A percentile compares a stretch with the other conserved stretches of the same genome.
These are phyloP conservation scores for Colletotrichum sublineola DNA, from an alignment of 2,329 filamentous ascomycete species.

Conservation along the genomic window DNA sequence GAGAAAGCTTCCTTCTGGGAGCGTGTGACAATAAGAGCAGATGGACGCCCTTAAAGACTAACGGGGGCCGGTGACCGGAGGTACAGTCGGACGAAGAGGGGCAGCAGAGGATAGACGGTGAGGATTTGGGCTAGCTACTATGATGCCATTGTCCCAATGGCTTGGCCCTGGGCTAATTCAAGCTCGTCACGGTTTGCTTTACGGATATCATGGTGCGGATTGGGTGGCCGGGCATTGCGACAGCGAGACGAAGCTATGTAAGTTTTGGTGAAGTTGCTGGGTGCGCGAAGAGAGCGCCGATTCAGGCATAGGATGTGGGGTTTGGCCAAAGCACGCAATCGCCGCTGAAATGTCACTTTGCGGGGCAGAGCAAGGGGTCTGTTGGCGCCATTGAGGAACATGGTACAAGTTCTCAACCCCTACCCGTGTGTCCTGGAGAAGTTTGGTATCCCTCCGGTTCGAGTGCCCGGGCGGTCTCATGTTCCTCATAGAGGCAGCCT, in stretches of 20 bases:
- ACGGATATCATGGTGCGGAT: not conserved
- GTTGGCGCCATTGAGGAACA: conserved; percentile 7
- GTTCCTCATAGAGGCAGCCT: not conserved
- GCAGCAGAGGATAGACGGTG: conserved; percentile 12
- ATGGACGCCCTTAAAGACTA: conserved; percentile 18
- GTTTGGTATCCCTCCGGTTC: not conserved
- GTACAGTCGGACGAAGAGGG: conserved; percentile 15
- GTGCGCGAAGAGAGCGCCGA: conserved; percentile 32
- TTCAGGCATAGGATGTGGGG: conserved; percentile 49
- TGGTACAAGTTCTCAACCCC: not conserved
- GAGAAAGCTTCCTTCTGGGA: conserved; percentile 4
- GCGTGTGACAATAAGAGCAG: conserved; percentile 11
- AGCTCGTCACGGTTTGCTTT: not conserved
- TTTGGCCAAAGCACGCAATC: conserved; percentile 52
- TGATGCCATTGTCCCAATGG: conserved; percentile 38
- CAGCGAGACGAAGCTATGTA: not conserved
- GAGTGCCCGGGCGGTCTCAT: not conserved
- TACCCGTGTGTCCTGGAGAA: not conserved
- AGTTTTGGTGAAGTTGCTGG: not conserved
- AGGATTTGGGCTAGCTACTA: conserved; percentile 24
- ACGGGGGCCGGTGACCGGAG: conserved; percentile 37
- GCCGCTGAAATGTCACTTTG: conserved; percentile 45
- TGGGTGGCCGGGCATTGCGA: conserved; percentile 1
- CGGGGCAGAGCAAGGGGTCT: conserved; percentile 35
- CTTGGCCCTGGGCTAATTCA: not conserved